A percentile compares a stretch with the other conserved stretches of the same genome.
Conservation (phyloP, 345 rosid genomes). For the Corymbia maculata region DNA sequence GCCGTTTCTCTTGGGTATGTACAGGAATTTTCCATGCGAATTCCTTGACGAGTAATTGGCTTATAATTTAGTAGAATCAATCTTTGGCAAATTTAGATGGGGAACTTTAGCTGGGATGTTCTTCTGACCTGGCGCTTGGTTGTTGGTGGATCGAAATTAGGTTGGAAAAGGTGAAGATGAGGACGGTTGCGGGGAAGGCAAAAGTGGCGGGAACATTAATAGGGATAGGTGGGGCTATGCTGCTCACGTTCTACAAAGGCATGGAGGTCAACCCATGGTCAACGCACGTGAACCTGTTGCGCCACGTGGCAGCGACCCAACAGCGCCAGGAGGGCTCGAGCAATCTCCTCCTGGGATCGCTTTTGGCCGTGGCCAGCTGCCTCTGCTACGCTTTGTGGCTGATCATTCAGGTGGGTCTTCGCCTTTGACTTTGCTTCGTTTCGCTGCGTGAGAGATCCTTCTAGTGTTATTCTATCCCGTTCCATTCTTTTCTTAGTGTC, state of each 20-base stretch:
- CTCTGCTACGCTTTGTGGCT: constrained; percentile 17
- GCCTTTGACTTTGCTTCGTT: background rate
- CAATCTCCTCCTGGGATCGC: constrained; percentile 3
- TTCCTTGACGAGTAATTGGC: background rate
- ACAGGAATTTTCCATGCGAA: background rate
- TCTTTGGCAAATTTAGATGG: background rate
- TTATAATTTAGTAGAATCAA: background rate
- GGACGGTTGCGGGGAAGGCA: constrained; percentile 48
- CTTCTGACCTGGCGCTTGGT: background rate
- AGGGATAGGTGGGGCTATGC: constrained; percentile 80
- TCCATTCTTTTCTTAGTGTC: background rate
- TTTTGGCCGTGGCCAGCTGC: constrained; percentile 11
- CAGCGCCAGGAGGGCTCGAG: background rate
- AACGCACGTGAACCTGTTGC: background rate
- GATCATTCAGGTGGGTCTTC: constrained; percentile 34
- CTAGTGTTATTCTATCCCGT: background rate
- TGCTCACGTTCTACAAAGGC: constrained; percentile 86
- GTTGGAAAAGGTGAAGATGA: constrained; percentile 54
- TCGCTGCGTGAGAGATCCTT: background rate
- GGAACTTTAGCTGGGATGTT: background rate
- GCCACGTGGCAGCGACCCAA: background rate
- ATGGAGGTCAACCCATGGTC: background rate
- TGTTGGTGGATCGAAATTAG: constrained; percentile 11
- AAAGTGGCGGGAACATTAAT: constrained; percentile 65
- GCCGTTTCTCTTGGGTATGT: background rate